Evolutionary conservation across 805 yeast species (phyloP).

Genomic region (Barnettozyma populi): DNA sequence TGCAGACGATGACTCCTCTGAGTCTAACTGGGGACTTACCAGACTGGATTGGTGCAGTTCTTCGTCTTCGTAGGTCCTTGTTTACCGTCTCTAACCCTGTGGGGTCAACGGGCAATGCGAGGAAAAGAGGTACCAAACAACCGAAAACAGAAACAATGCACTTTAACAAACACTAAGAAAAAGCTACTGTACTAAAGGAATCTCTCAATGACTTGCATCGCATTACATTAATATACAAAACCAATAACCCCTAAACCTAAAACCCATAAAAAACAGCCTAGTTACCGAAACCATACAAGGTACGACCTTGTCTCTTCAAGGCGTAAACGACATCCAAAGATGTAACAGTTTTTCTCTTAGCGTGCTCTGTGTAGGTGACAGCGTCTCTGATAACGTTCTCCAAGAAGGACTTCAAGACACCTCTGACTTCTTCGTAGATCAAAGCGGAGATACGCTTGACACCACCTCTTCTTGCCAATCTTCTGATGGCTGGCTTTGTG

Average conservation of each 20-base stretch:
- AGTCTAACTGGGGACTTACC: too few species aligned
- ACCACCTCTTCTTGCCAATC: slow-evolving; percentile 99
- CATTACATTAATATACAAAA: slow-evolving; percentile 11
- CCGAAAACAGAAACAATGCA: too few species aligned
- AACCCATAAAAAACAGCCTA: slow-evolving; percentile 33
- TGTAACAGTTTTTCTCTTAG: slow-evolving; percentile 99
- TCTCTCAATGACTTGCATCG: slow-evolving; percentile 3
- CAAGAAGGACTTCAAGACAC: slow-evolving; percentile 90
- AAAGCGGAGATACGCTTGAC: slow-evolving; percentile 99
- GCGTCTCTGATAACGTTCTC: slow-evolving; percentile 98
- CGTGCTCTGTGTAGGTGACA: slow-evolving; percentile 99
- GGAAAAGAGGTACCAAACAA: too few species aligned
- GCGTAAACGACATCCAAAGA: slow-evolving; percentile 98
- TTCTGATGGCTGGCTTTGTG: slow-evolving; percentile 99
- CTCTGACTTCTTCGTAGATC: slow-evolving; percentile 98
- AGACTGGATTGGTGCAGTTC: too few species aligned
- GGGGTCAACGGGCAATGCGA: too few species aligned
- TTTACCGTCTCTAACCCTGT: too few species aligned
- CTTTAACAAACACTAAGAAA: too few species aligned
- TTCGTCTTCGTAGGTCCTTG: too few species aligned
- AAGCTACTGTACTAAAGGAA: background rate
- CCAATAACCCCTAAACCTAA: slow-evolving; percentile 12
- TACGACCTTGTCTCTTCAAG: slow-evolving; percentile 99
- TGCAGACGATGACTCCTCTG: too few species aligned
- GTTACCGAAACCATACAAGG: slow-evolving; percentile 99